phyloP scores from a whole-genome alignment of 495 filamentous ascomycete species.

The Trichocladium antarcticum region DNA sequence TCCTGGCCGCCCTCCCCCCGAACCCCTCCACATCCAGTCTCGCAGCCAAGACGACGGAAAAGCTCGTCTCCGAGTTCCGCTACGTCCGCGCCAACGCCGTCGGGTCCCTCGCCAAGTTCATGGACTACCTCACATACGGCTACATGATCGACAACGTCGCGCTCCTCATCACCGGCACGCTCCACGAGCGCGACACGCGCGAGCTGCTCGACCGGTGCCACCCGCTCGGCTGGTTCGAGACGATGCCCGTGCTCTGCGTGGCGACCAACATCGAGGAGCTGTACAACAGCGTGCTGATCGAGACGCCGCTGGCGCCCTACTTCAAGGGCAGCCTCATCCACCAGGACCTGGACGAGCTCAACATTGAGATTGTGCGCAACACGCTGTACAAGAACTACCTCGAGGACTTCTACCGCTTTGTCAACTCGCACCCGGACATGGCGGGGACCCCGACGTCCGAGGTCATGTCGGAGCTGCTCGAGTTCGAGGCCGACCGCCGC shows the following conservation, averaged over 20 bases:
- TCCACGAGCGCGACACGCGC: conserved; percentile 93
- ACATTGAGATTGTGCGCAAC: conserved; percentile 98
- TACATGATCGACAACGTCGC: conserved; percentile 99
- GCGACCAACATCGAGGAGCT: conserved; percentile 97
- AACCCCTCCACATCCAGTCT: conserved; percentile 94
- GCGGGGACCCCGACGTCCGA: conserved; percentile 80
- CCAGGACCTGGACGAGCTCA: conserved; percentile 94
- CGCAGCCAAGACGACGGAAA: conserved; percentile 90
- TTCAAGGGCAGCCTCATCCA: conserved; percentile 93
- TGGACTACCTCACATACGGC: conserved; percentile 94
- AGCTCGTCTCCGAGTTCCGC: conserved; percentile 93
- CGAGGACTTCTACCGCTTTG: conserved; percentile 90
- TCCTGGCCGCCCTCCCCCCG: conserved; percentile 85
- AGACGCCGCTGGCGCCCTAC: conserved; percentile 90
- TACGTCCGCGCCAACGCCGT: conserved; percentile 88
- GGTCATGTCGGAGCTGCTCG: conserved; percentile 86
- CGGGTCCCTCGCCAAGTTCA: conserved; percentile 81
- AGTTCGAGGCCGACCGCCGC: conserved; percentile 91
- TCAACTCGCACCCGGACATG: conserved; percentile 76
- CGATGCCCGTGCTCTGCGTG: conserved; percentile 93
- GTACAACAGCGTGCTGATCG: conserved; percentile 94
- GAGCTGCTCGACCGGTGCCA: conserved; percentile 95
- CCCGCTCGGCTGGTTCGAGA: conserved; percentile 97
- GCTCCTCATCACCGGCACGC: conserved; percentile 92
- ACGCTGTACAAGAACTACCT: conserved; percentile 99